phyloP scores from a whole-genome alignment of 1,284 basidiomycete species.

The Psilocybe mexicana region DNA sequence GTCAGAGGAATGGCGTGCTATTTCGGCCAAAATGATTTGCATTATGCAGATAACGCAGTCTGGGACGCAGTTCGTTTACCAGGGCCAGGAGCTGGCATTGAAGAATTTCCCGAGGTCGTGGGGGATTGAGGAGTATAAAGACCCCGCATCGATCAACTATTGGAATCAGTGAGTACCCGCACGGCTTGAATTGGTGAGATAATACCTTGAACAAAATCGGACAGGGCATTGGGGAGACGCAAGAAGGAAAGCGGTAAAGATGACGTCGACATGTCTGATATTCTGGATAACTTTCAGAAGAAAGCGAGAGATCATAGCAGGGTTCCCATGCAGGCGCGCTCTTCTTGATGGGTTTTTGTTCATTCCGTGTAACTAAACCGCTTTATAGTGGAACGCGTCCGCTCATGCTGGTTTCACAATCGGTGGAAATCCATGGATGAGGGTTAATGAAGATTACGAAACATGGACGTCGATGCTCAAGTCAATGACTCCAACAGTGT shows the following conservation, averaged over 20 bases:
- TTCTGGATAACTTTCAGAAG: conserved; percentile 55
- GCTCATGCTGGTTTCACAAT: conserved; percentile 66
- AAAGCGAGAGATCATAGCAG: conserved; percentile 75
- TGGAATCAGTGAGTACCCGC: conserved; percentile 30
- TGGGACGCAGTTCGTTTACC: conserved; percentile 74
- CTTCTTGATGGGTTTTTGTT: conserved; percentile 12
- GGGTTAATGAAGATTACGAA: conserved; percentile 68
- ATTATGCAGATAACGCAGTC: conserved; percentile 60
- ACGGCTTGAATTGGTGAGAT: not conserved
- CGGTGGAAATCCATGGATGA: conserved; percentile 69
- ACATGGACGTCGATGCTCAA: conserved; percentile 58
- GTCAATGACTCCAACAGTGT: conserved; percentile 50
- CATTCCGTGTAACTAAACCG: not conserved
- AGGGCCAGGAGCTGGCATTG: conserved; percentile 74
- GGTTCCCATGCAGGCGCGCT: conserved; percentile 58
- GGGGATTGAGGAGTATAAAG: conserved; percentile 75
- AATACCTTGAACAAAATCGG: not conserved
- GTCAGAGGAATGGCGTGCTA: conserved; percentile 49
- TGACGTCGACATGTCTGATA: conserved; percentile 58
- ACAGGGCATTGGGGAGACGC: conserved; percentile 42
- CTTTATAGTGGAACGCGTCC: conserved; percentile 56
- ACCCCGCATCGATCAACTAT: conserved; percentile 58
- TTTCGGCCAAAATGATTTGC: conserved; percentile 66
- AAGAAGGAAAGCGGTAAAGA: conserved; percentile 34
- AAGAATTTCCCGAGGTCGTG: conserved; percentile 67